A percentile compares a stretch with the other conserved stretches of the same genome.
Evolutionary conservation across 1,139 yeast species (phyloP).

Genomic region (Candida frijolesensis): DNA sequence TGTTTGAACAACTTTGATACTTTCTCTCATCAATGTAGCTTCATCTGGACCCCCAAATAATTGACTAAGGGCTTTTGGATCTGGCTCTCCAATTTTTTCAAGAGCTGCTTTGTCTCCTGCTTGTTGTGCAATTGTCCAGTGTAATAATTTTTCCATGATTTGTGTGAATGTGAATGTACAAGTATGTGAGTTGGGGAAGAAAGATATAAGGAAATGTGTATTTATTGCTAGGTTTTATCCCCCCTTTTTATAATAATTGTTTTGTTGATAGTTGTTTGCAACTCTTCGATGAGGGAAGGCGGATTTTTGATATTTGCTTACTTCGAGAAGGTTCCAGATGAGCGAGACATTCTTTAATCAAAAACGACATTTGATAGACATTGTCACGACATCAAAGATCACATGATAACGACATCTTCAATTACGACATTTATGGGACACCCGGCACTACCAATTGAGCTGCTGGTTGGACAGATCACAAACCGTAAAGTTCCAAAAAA

Average conservation of each 20-base stretch:
- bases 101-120: slow-evolving; percentile 68
- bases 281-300: background rate
- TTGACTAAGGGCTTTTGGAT: slow-evolving; percentile 74
- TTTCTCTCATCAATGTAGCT: slow-evolving; percentile 79
- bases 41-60: slow-evolving; percentile 86
- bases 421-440: no score
- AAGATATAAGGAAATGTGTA: background rate
- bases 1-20: slow-evolving; percentile 62
- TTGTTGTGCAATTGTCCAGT: slow-evolving; percentile 88
- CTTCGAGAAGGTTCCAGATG: slow-evolving; percentile 9
- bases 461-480: background rate
- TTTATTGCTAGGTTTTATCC: background rate
- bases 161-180: slow-evolving; percentile 3
- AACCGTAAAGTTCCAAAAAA: background rate
- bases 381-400: background rate
- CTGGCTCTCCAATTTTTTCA: slow-evolving; percentile 65
- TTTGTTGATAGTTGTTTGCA: background rate
- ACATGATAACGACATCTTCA: background rate
- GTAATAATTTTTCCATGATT: slow-evolving; percentile 80
- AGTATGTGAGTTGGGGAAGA: background rate
- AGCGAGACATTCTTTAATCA: slow-evolving; percentile 1
- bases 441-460: background rate
- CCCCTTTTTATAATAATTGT: background rate
- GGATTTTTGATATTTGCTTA: background rate
- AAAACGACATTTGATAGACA: background rate